phyloP scores from a whole-genome alignment of 495 filamentous ascomycete species.

The Xylaria curta region DNA sequence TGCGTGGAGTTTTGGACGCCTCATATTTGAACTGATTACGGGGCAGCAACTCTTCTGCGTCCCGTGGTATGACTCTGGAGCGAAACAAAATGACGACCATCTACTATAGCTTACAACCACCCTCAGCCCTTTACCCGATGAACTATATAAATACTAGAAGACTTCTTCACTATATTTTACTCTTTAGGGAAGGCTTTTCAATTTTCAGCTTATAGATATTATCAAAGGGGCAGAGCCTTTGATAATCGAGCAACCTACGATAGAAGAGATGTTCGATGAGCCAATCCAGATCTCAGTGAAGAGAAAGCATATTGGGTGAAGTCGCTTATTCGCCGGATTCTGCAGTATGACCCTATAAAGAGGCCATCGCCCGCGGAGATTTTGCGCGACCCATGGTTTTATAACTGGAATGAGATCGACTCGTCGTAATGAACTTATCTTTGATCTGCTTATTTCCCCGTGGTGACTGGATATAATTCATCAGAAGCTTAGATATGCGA shows the following conservation, averaged over 20 bases:
- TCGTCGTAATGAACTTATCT: neutral
- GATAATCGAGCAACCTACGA: neutral
- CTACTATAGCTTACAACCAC: neutral
- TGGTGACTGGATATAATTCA: neutral
- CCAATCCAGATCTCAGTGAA: neutral
- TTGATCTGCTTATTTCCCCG: neutral
- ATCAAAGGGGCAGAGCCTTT: neutral
- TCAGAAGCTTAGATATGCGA: too few species aligned
- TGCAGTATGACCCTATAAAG: conserved; percentile 4
- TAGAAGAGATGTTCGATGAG: neutral
- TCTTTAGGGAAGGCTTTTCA: neutral
- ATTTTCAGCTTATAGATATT: neutral
- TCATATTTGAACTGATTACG: neutral
- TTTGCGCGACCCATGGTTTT: neutral
- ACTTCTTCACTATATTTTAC: neutral
- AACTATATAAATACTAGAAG: neutral
- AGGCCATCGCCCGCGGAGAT: neutral
- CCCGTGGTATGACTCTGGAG: neutral
- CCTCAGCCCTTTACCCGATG: neutral
- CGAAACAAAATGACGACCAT: neutral
- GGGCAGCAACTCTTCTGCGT: neutral
- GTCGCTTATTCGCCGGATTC: conserved; percentile 1
- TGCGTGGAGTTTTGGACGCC: conserved; percentile 2
- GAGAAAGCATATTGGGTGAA: neutral
- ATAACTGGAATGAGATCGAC: neutral